Evolutionary conservation across 73 alveolate genomes (phyloP).

Genomic region (Tetrahymena elliotti): DNA sequence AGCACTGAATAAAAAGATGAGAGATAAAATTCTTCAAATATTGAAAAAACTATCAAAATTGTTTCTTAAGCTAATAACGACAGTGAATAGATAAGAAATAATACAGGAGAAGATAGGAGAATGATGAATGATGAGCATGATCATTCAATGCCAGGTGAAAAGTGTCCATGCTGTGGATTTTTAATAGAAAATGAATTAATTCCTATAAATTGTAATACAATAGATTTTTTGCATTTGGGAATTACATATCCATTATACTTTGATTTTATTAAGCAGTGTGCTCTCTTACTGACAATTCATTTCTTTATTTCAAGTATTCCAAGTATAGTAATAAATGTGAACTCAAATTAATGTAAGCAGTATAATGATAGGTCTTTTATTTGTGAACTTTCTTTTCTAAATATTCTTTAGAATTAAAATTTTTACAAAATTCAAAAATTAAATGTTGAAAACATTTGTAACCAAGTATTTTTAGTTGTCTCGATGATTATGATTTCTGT

Average conservation of each 20-base stretch:
- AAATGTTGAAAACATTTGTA: not conserved
- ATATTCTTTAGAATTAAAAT: not conserved
- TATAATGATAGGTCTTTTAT: not conserved
- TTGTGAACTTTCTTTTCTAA: not conserved
- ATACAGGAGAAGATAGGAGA: not conserved
- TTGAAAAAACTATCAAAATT: not conserved
- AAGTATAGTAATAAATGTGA: not conserved
- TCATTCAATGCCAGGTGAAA: not conserved
- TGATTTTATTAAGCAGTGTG: slow-evolving; percentile 13
- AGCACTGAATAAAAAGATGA: not conserved
- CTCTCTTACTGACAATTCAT: not conserved
- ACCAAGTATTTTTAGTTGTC: not conserved
- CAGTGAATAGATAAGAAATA: not conserved
- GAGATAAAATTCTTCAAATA: not conserved
- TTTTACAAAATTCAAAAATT: not conserved
- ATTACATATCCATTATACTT: slow-evolving; percentile 12
- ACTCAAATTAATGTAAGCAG: not conserved
- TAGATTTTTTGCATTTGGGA: not conserved
- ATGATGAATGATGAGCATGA: not conserved
- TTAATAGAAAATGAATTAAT: not conserved
- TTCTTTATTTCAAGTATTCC: not conserved
- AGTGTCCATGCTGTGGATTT: slow-evolving; percentile 17
- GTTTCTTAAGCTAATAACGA: not conserved
- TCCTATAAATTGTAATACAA: not conserved
- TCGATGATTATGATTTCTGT: slow-evolving; percentile 2